These are phyloP conservation scores for Cladosporium velox DNA, from an alignment of 2,329 filamentous ascomycete genomes.

Conservation along the genomic window DNA sequence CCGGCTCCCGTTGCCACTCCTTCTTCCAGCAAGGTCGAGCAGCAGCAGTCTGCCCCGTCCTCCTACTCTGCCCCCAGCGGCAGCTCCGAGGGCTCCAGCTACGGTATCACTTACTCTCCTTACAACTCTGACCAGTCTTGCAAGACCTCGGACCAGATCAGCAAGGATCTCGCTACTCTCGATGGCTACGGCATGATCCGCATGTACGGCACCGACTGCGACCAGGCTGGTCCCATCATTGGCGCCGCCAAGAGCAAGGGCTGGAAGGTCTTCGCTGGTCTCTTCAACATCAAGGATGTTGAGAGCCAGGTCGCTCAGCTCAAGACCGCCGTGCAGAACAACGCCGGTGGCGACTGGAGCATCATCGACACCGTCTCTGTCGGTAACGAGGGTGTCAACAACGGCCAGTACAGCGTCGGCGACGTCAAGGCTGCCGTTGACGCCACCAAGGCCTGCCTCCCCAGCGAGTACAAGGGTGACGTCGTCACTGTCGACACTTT, in stretches of 20 bases:
- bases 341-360: slow-evolving; percentile 61
- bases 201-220: slow-evolving; percentile 78
- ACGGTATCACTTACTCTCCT: slow-evolving; percentile 61
- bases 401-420: slow-evolving; percentile 52
- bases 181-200: slow-evolving; percentile 67
- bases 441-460: slow-evolving; percentile 59
- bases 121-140: slow-evolving; percentile 62
- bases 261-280: slow-evolving; percentile 72
- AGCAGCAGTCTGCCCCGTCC: background rate
- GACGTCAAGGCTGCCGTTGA: slow-evolving; percentile 62
- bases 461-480: slow-evolving; percentile 67
- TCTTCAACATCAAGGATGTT: slow-evolving; percentile 65
- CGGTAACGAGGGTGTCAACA: slow-evolving; percentile 80
- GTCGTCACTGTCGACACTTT: slow-evolving; percentile 83
- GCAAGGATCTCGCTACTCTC: slow-evolving; percentile 62
- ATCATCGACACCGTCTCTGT: slow-evolving; percentile 71
- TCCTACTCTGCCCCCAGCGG: slow-evolving; percentile 7
- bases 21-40: slow-evolving; percentile 12
- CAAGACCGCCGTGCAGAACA: slow-evolving; percentile 52
- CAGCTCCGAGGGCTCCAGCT: slow-evolving; percentile 30
- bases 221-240: slow-evolving; percentile 66
- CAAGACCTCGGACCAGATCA: slow-evolving; percentile 65
- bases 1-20: slow-evolving; percentile 23
- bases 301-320: slow-evolving; percentile 62
- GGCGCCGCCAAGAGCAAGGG: slow-evolving; percentile 63